phyloP scores from a whole-genome alignment of 169 alveolate genomes.

The Perkinsus marinus region DNA sequence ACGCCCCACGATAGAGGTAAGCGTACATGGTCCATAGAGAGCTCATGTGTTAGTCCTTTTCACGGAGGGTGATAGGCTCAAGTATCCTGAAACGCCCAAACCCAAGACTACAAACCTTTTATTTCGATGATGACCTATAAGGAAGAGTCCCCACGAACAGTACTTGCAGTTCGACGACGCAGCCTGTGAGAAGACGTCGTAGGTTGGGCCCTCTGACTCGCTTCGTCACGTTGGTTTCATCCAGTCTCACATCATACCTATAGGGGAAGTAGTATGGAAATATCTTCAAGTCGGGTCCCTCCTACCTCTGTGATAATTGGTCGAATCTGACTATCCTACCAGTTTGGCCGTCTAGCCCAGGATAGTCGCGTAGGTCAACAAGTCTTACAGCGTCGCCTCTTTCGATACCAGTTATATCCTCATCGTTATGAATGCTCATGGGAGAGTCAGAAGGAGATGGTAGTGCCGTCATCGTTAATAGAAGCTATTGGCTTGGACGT shows the following conservation, averaged over 20 bases:
- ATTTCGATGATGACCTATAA: background rate
- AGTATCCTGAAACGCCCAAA: background rate
- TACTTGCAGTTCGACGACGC: background rate
- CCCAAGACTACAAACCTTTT: background rate
- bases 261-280: background rate
- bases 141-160: background rate
- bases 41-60: background rate
- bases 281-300: background rate
- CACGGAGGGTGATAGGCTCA: background rate
- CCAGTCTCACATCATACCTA: background rate
- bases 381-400: background rate
- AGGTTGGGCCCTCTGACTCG: background rate
- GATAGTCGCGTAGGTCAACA: background rate
- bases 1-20: background rate
- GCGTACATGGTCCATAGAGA: background rate
- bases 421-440: background rate
- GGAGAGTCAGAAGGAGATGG: background rate
- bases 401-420: background rate
- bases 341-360: background rate
- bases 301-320: background rate
- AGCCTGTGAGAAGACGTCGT: background rate
- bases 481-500: no score
- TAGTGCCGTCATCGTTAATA: no score
- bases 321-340: background rate
- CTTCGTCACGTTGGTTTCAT: background rate